Evolutionary conservation across 78 protist species (phyloP), one percentile per base, ranked within the genome.

Genomic region (Thecamonas trahens): DNA sequence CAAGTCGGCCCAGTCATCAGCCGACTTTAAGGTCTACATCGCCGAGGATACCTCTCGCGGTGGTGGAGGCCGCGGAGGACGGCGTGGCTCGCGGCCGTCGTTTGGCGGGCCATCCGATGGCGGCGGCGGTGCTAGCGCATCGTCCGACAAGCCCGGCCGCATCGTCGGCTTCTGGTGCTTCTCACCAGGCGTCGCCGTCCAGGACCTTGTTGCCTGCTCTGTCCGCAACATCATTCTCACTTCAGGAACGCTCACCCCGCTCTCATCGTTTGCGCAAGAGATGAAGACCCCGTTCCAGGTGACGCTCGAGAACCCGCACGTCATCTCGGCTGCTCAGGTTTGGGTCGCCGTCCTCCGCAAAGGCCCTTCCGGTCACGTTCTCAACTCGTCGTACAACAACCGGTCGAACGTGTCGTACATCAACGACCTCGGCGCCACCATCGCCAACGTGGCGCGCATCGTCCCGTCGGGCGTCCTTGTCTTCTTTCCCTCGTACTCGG

Each of bases 181-280:
- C 44, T 8, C 26, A 29, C 34, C 77, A 17, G 66, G 66, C 26
- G 20, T 32, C 2, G 40, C 53, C 37, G 18, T 37, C 6, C 32
- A 32, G 8, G 74, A 26, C 11, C 53, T 79, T 24, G 3, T 15
- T 0, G 24, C 2, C 18, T 20, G 14, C n/a, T 72, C 70, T 4
- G 63, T 65, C 24, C 67, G 65, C 0, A 49, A 74, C 17, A 9
- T 94, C 40, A n/a, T 96, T 11, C 70, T 96, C n/a, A 92, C 99
- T 14, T 65, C 85, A 0, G 99, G 99, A 22, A 97, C 99, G 14
- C 75, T 97, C n/a, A 72, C 98, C 5, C 99, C 99, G 15, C 31
- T 97, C 63, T 59, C 50, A 32, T 62, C 85, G 1, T 86, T 87
- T 39, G 80, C 85, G n/a, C 29, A 39, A 22, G 74, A 61, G 38